Base-by-base conservation (phyloP, 495 filamentous ascomycete species). In the Evernia prunastri region DNA sequence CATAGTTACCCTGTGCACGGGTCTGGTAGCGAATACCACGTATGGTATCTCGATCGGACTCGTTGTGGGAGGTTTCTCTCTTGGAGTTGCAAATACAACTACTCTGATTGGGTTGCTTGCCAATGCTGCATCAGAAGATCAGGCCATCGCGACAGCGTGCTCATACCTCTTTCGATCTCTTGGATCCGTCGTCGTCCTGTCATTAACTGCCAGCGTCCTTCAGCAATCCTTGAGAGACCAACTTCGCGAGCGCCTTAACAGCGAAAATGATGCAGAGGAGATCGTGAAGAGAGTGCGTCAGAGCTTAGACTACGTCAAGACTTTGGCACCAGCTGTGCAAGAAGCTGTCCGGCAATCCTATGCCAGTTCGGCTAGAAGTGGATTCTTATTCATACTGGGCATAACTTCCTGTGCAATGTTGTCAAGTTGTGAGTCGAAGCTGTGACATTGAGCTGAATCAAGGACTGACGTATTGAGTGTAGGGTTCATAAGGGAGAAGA, bases 91-190 rank as follows among this genome's bases (percentile, higher is more conserved):
- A 13, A 83, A 90, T 15, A 92, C 90, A 0, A 86, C 86, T 0
- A 85, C 89, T 1, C 78, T 95, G 61, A 72, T 80, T 43, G 76
- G 74, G 39, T 61, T 81, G 67, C 87, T 95, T 68, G 84, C 89
- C 37, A 92, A 92, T 68, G 81, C 87, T 0, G 74, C 80, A 11
- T 78, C 75, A 0, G 80, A 82, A 45, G 89, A 94, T 66, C 86
- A 90, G 63, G 91, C 91, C 1, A 81, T 95, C 4, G 87, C 86
- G 4, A 92, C 90, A 17, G 91, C 91, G 3, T 92, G 89, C 72
- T 89, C 85, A 2, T 96, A 95, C 72, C 82, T 95, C 3, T 96
- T 96, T 80, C 86, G 91, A 6, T 87, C 88, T 7, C 77, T 95
- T 13, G 91, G 91, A n/a, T 86, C 84, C 6, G 86, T 90, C 12